Percentiles rank a stretch among this genome's conserved stretches.
Conservation (phyloP, 768 basidiomycete genomes). For the Pleurotus eryngii region DNA sequence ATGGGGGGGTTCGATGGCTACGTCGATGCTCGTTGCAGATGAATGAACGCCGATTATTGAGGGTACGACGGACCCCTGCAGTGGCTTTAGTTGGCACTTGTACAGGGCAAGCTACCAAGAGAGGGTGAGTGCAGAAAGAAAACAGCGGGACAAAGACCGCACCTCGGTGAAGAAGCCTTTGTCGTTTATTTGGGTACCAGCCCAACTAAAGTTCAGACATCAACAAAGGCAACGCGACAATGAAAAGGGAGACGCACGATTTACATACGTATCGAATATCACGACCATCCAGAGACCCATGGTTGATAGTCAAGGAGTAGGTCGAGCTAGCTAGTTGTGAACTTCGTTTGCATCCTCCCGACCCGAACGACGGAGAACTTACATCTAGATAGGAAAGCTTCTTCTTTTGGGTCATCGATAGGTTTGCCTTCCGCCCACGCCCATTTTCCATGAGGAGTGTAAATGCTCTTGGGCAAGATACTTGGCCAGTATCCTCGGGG, state of each 20-base stretch:
- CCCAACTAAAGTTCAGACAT: constrained; percentile 6
- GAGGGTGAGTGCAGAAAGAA: neutral
- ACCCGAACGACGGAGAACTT: neutral
- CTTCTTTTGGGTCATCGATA: neutral
- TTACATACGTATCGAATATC: constrained; percentile 8
- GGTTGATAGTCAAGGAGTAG: constrained; percentile 9
- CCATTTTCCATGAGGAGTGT: constrained; percentile 12
- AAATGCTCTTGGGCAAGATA: constrained; percentile 3
- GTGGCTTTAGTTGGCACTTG: constrained; percentile 42
- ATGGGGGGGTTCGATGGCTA: constrained; percentile 55
- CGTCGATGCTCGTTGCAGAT: constrained; percentile 32
- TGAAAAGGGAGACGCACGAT: constrained; percentile 7
- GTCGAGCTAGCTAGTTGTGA: neutral
- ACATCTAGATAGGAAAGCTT: constrained; percentile 2
- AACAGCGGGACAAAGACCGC: neutral
- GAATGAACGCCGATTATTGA: constrained; percentile 48
- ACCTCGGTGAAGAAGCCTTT: neutral
- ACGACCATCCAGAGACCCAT: constrained; percentile 7
- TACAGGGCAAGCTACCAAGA: constrained; percentile 47
- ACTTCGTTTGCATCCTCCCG: neutral
- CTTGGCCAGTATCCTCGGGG: constrained; percentile 4
- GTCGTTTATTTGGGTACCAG: neutral
- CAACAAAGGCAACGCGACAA: neutral
- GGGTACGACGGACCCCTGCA: constrained; percentile 54
- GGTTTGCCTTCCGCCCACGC: constrained; percentile 10